These are phyloP conservation scores for Aeschynomene evenia DNA, from an alignment of 306 rosid species.

Conservation along the genomic window DNA sequence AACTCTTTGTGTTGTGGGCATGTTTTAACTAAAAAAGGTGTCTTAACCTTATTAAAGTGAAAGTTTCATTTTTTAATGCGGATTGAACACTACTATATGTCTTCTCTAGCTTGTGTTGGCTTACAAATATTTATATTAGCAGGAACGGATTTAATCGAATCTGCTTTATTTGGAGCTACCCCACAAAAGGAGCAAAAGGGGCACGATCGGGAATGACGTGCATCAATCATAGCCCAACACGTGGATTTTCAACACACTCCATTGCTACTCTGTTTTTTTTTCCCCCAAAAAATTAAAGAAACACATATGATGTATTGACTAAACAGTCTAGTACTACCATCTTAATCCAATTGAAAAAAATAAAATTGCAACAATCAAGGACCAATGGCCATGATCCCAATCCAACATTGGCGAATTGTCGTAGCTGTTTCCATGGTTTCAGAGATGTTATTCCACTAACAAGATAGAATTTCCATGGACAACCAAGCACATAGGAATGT, in stretches of 20 bases:
- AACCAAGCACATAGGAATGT: not conserved
- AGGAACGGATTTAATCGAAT: constrained; percentile 40
- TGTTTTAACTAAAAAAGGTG: not conserved
- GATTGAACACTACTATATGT: not conserved
- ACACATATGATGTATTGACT: not conserved
- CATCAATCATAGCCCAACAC: constrained; percentile 20
- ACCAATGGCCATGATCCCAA: not conserved
- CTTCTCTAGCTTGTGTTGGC: not conserved
- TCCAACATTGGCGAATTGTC: not conserved
- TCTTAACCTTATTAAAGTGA: not conserved
- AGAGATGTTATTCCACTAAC: not conserved
- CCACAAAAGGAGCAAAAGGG: not conserved
- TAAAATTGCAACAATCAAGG: too few relatives aligned
- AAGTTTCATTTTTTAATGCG: not conserved
- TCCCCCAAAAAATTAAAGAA: too few relatives aligned
- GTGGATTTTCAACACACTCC: not conserved
- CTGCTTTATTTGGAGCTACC: constrained; percentile 34
- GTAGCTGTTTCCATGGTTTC: not conserved
- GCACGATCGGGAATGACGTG: not conserved
- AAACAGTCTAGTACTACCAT: too few relatives aligned
- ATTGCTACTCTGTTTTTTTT: not conserved
- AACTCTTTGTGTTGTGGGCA: too few relatives aligned
- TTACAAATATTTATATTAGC: not conserved
- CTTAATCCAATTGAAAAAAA: not conserved
- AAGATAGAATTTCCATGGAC: not conserved